Base-by-base conservation (phyloP, 139 green algal genomes). In the Prasinococcaceae sp. region DNA sequence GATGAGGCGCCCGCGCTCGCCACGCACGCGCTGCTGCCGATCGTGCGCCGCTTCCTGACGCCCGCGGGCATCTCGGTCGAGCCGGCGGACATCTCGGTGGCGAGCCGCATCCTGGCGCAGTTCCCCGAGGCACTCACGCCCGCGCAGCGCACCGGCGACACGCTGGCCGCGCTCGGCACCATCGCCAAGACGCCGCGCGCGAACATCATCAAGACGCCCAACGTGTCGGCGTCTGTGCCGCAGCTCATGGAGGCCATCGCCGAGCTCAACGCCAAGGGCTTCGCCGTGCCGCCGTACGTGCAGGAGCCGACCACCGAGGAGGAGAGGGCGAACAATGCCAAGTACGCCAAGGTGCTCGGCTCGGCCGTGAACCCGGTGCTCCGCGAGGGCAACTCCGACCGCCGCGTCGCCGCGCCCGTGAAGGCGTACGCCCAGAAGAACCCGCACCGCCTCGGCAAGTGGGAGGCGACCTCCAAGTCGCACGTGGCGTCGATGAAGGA, bases 191-290 rank as follows among this genome's bases (percentile, higher is more conserved):
- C 20, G 3, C 32, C 32, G n/a, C 27, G 45, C 10, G 44, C 55
- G 14, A 55, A 55, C 45, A 53, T 63, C 42, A 63, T 63, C 55
- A 63, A 63, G 55, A n/a, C 49, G 28, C 55, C 55, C 25, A 63
- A 63, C 43, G 28, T 63, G 30, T 47, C 24, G 25, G 55, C 55
- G 17, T 63, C 55, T 25, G 33, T 63, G n/a, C 44, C 43, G 10
- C 55, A 63, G 55, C 43, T 63, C 43, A 17, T 55, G 44, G 32
- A 30, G 20, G 29, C 30, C 27, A 48, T 63, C 55, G 4, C n/a
- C 19, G 55, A 63, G 43, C 55, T 63, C 9, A 29, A 63, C 20
- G 3, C 19, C 17, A 55, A 54, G 22, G 55, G 55, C n/a, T 63
- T 40, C 45, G 44, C 32, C 27, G 6, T 63, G 6, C 55, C 55